Evolutionary conservation across 106 monocot species (phyloP), one percentile per base, ranked within the genome.

Genomic region (Vanilla planifolia): DNA sequence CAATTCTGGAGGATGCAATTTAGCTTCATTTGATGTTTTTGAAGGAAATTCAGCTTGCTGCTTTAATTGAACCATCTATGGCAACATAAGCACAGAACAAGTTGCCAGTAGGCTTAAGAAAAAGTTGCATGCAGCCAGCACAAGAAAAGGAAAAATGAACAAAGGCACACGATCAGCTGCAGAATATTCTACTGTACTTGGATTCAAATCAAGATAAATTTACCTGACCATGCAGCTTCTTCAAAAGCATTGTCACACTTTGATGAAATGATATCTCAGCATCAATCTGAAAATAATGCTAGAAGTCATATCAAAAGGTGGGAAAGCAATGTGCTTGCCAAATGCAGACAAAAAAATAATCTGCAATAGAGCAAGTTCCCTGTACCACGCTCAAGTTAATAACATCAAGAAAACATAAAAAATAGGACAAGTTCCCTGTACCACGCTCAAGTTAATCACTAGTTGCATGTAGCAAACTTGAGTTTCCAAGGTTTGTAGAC

Each of bases 251-350:
- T 48, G 80, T 68, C 61, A 59, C 80, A 66, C 72, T 87, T 65
- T 87, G 72, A 87, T 96, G 90, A 67, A 90, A 96, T 51, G 51
- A 52, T 79, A 76, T 90, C 73, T 90, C 90, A 60, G 95, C 90
- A 53, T 90, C 90, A 79, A 96, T 85, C 93, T 94, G 43, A 75
- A 66, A 67, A 7, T 58, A 8, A 57, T 57, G 35, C 11, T 19
- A 21, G 28, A 21, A 57, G 57, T 35, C 35, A 22, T 15, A 33
- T 1, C 10, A 57, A 36, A 5, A 35, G 35, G 5, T 10, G 28
- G 35, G 20, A 57, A 55, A 3, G 35, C 20, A 35, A 21, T n/a
- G n/a, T n/a, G n/a, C n/a, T n/a, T n/a, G n/a, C n/a, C n/a, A n/a
- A n/a, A n/a, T n/a, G n/a, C n/a, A n/a, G n/a, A n/a, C n/a, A n/a